These are phyloP conservation scores for Xerocomus alliaceus DNA, from an alignment of 1,284 basidiomycete genomes.

Conservation along the genomic window DNA sequence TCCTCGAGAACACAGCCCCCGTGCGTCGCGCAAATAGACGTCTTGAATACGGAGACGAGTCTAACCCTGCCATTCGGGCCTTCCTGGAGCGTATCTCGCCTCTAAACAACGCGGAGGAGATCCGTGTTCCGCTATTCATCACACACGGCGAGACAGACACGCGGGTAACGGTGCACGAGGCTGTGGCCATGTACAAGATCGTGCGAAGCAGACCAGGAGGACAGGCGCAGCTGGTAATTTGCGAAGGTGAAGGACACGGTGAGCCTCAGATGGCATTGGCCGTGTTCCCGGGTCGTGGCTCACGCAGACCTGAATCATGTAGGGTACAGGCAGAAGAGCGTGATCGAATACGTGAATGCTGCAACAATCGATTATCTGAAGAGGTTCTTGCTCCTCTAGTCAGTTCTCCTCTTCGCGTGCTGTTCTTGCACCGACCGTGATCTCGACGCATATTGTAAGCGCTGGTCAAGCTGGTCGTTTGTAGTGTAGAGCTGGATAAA, in stretches of 20 bases:
- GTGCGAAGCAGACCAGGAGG: slow-evolving; percentile 24
- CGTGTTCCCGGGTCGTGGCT: neutral
- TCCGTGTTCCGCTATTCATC: slow-evolving; percentile 43
- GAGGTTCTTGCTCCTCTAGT: slow-evolving; percentile 36
- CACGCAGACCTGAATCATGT: neutral
- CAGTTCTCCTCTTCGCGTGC: neutral
- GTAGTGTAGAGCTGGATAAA: neutral
- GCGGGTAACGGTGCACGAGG: slow-evolving; percentile 45
- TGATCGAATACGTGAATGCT: slow-evolving; percentile 48
- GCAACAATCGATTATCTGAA: slow-evolving; percentile 45
- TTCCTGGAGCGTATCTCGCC: slow-evolving; percentile 48
- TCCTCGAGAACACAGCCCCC: slow-evolving; percentile 46
- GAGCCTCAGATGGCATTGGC: slow-evolving; percentile 4
- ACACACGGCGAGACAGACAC: slow-evolving; percentile 48
- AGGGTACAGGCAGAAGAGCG: slow-evolving; percentile 51
- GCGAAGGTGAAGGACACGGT: slow-evolving; percentile 51
- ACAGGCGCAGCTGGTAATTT: slow-evolving; percentile 43
- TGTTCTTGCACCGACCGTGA: neutral
- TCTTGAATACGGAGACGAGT: slow-evolving; percentile 47
- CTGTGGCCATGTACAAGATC: slow-evolving; percentile 36
- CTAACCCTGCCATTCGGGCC: slow-evolving; percentile 39
- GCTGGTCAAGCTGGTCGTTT: slow-evolving; percentile 2
- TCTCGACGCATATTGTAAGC: neutral
- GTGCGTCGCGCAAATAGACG: slow-evolving; percentile 42
- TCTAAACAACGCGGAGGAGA: slow-evolving; percentile 44